Percentiles rank a stretch among this genome's conserved stretches.
phyloP scores from a whole-genome alignment of 2,329 filamentous ascomycete species.

The Trichoderma sp. region DNA sequence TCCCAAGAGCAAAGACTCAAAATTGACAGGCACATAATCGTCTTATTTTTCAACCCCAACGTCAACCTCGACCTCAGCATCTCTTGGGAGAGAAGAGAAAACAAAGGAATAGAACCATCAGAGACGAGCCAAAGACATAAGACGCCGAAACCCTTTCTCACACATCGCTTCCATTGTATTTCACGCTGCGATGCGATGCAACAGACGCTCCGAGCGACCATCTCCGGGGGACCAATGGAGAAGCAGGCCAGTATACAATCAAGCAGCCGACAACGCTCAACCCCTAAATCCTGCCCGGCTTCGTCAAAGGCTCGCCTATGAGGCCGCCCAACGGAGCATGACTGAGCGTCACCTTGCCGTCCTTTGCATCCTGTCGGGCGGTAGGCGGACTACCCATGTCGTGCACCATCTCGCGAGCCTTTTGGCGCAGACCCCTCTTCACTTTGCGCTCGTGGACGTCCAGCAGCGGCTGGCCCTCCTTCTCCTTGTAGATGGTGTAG shows the following conservation, averaged over 20 bases:
- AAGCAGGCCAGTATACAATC: neutral
- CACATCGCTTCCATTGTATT: constrained; percentile 16
- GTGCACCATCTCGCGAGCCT: constrained; percentile 41
- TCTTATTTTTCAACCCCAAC: neutral
- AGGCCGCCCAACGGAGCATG: constrained; percentile 37
- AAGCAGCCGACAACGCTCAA: neutral
- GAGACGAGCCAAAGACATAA: neutral
- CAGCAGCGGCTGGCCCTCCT: constrained; percentile 12
- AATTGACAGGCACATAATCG: neutral
- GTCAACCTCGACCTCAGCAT: no score
- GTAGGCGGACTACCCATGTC: constrained; percentile 42
- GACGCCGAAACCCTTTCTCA: constrained; percentile 15
- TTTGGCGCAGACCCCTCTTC: constrained; percentile 38
- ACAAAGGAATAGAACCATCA: neutral
- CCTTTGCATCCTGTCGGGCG: constrained; percentile 39
- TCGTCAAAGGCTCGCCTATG: constrained; percentile 34
- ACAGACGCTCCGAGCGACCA: neutral
- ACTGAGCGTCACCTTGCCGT: constrained; percentile 37
- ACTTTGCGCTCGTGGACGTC: constrained; percentile 21
- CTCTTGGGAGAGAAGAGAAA: neutral
- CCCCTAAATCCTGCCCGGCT: constrained; percentile 31
- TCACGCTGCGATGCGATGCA: neutral
- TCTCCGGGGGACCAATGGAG: neutral
- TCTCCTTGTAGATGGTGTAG: constrained; percentile 37
- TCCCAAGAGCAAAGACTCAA: neutral